Evolutionary conservation across 495 filamentous ascomycete species (phyloP), one percentile per base, ranked within the genome.

Genomic region (Hyphodiscus hymeniophilus): DNA sequence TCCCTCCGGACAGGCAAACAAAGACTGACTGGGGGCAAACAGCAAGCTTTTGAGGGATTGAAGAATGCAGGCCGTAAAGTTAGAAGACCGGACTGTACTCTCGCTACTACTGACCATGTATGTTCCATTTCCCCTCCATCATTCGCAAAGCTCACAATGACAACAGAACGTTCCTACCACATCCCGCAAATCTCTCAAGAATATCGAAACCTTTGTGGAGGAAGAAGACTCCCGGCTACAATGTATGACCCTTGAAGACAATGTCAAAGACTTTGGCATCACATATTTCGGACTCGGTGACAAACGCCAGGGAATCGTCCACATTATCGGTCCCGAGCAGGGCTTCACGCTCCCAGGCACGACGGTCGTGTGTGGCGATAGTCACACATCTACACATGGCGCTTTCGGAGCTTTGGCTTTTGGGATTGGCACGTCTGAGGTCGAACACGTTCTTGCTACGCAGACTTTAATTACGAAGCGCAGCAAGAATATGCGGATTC

Each of bases 301-400:
- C 67, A 94, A 94, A 73, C 79, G 92, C 24, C 92, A 98, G 71
- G 92, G 92, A 55, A 98, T 98, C 61, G 92, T 98, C 34, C 92
- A 98, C 66, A 85, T 98, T 60, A 95, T 98, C 57, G 92, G 92
- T n/a, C 92, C 92, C 33, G 92, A 98, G 74, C 92, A 98, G 66
- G 92, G 92, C 51, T 98, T 98, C 74, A 98, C 92, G 31, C 84
- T 98, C 15, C 92, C 92, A 7, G 92, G 90, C 48, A 96, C 92
- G 30, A 98, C 92, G 15, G 85, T 98, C 22, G 92, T 98, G 51
- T 98, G 92, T 62, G 92, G 92, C 60, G 92, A 98, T 75, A 90
- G 84, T 51, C 92, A 98, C 66, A 98, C 92, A 10, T 95, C 90
- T 17, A 98, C 92, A 31, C 91, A 98, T 70, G 92, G 92, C 57